Conservation (phyloP, 805 yeast species). For the Hanseniaspora clermontiae region DNA sequence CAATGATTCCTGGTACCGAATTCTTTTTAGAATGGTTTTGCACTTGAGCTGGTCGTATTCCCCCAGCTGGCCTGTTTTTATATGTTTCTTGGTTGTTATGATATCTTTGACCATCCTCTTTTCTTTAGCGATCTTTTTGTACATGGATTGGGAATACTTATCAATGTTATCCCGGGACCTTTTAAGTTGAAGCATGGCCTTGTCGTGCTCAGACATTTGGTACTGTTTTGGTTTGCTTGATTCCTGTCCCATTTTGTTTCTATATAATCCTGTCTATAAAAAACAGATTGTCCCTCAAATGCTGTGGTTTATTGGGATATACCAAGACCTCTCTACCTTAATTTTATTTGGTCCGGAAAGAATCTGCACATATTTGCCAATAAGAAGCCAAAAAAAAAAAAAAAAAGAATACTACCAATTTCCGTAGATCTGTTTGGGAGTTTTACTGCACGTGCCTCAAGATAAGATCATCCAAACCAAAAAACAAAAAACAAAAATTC, state of each 20-base stretch:
- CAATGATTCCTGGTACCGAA: conserved; percentile 71
- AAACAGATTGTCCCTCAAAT: too few relatives aligned
- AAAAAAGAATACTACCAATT: too few relatives aligned
- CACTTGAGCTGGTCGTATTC: conserved; percentile 40
- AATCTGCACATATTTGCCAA: too few relatives aligned
- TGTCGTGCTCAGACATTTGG: conserved; percentile 70
- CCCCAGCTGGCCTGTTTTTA: conserved; percentile 15
- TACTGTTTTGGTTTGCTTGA: conserved; percentile 30
- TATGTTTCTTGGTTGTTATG: conserved; percentile 16
- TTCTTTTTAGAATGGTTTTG: conserved; percentile 58
- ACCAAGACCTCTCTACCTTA: too few relatives aligned
- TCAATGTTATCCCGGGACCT: conserved; percentile 74
- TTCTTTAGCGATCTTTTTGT: conserved; percentile 48
- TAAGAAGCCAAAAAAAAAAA: too few relatives aligned
- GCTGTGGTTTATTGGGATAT: too few relatives aligned
- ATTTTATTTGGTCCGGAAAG: too few relatives aligned
- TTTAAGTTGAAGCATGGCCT: conserved; percentile 75
- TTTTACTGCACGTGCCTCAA: not conserved
- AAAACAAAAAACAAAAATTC: too few relatives aligned
- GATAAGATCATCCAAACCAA: not conserved
- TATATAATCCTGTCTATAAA: too few relatives aligned
- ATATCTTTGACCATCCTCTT: conserved; percentile 26
- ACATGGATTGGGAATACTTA: conserved; percentile 48
- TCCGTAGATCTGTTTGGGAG: not conserved
- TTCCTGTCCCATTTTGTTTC: conserved; percentile 32